phyloP scores from a whole-genome alignment of 176 grass and related monocot genomes.

The Thinopyrum elongatum region DNA sequence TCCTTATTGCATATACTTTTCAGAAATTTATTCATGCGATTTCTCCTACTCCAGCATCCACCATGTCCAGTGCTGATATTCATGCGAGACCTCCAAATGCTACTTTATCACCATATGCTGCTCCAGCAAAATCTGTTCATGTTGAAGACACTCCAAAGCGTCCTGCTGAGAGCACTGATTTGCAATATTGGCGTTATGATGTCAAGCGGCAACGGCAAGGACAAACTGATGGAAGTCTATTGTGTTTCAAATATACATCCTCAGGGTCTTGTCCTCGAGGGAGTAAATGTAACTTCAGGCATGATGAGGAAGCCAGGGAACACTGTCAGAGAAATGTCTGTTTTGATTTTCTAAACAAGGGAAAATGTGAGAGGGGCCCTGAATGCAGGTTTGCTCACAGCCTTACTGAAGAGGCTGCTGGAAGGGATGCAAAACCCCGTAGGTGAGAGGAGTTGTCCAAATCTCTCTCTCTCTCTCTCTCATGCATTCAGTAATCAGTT shows the following conservation, averaged over 20 bases:
- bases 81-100: conserved; percentile 65
- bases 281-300: conserved; percentile 59
- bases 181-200: conserved; percentile 95
- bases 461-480: not conserved
- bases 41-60: conserved; percentile 94
- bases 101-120: conserved; percentile 70
- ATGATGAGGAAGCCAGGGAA: conserved; percentile 67
- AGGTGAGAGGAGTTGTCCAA: conserved; percentile 45
- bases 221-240: conserved; percentile 27
- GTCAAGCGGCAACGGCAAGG: conserved; percentile 80
- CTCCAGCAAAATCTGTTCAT: conserved; percentile 39
- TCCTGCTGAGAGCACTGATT: conserved; percentile 38
- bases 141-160: conserved; percentile 62
- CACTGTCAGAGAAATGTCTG: conserved; percentile 78
- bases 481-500: conserved; percentile 19
- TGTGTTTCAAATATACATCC: conserved; percentile 90
- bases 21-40: conserved; percentile 99
- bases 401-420: conserved; percentile 54
- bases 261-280: conserved; percentile 69
- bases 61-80: conserved; percentile 79
- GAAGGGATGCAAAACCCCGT: conserved; percentile 42
- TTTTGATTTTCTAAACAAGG: conserved; percentile 96
- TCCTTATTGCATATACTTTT: conserved; percentile 38
- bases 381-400: conserved; percentile 78
- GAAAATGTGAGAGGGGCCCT: conserved; percentile 73